These are phyloP conservation scores for Teratosphaeria epicoccoides DNA, from an alignment of 2,329 filamentous ascomycete species.

Conservation along the genomic window DNA sequence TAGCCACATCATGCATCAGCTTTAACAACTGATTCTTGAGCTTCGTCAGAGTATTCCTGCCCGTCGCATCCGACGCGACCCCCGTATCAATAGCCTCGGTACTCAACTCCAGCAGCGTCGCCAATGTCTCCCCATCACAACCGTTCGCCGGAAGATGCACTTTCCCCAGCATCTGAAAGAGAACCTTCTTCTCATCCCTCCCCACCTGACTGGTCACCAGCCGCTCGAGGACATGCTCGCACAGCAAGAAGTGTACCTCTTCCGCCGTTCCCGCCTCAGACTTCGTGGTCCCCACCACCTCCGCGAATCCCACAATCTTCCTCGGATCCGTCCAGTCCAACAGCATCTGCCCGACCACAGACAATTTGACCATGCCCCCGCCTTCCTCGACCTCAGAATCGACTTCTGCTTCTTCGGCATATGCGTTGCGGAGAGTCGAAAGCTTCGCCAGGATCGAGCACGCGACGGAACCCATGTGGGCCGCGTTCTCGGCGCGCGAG, in stretches of 20 bases:
- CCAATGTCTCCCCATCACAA: constrained; percentile 22
- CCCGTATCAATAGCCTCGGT: constrained; percentile 39
- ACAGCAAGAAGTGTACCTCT: constrained; percentile 64
- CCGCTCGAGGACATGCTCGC: constrained; percentile 64
- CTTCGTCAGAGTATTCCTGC: constrained; percentile 46
- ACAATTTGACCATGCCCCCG: constrained; percentile 56
- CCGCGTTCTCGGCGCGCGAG: constrained; percentile 69
- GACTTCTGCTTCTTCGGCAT: constrained; percentile 40
- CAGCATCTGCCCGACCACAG: constrained; percentile 68
- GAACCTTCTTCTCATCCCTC: constrained; percentile 79
- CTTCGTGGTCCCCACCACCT: constrained; percentile 11
- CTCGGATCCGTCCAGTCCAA: constrained; percentile 93
- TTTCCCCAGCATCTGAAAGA: constrained; percentile 70
- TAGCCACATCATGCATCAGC: constrained; percentile 36
- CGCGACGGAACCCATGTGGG: constrained; percentile 64
- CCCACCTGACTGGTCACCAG: constrained; percentile 49
- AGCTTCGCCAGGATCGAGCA: constrained; percentile 66
- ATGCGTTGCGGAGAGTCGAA: constrained; percentile 26
- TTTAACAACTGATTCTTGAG: constrained; percentile 42
- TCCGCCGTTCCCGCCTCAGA: constrained; percentile 12
- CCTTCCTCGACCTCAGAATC: constrained; percentile 60
- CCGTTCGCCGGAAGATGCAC: constrained; percentile 57
- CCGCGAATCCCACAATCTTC: constrained; percentile 45
- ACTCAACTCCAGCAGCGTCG: constrained; percentile 35
- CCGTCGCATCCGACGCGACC: constrained; percentile 41